These are phyloP conservation scores for Dendrothele bispora DNA, from an alignment of 768 basidiomycete species.

Conservation along the genomic window DNA sequence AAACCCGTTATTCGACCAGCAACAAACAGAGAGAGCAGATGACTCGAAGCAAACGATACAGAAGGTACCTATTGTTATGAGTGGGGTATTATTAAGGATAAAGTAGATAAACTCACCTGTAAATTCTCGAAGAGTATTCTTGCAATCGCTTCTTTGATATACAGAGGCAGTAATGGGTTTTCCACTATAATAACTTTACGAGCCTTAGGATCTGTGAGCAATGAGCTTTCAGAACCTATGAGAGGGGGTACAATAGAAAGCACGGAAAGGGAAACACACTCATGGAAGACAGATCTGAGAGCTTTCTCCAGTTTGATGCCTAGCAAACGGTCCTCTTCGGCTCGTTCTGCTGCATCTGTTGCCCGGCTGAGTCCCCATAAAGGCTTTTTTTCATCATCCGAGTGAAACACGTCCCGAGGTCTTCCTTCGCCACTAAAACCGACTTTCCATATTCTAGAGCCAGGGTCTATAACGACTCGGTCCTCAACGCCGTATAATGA, in stretches of 20 bases:
- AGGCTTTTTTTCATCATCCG: slow-evolving; percentile 41
- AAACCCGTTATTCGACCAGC: slow-evolving; percentile 90
- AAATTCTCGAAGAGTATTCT: slow-evolving; percentile 87
- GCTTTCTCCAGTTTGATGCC: slow-evolving; percentile 67
- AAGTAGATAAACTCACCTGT: slow-evolving; percentile 50
- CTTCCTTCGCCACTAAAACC: slow-evolving; percentile 96
- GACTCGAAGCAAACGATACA: slow-evolving; percentile 89
- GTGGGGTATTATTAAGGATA: neutral
- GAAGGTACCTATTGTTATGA: slow-evolving; percentile 72
- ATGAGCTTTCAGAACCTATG: slow-evolving; percentile 54
- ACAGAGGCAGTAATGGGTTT: slow-evolving; percentile 81
- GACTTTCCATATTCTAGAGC: slow-evolving; percentile 93
- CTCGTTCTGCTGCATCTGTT: slow-evolving; percentile 51
- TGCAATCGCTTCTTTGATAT: slow-evolving; percentile 87
- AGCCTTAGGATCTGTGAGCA: slow-evolving; percentile 92
- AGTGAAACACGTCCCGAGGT: slow-evolving; percentile 84
- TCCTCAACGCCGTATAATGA: slow-evolving; percentile 97
- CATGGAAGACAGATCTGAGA: slow-evolving; percentile 78
- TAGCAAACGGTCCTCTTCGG: slow-evolving; percentile 74
- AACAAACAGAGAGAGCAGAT: slow-evolving; percentile 81
- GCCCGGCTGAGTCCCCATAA: slow-evolving; percentile 66
- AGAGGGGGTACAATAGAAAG: slow-evolving; percentile 9
- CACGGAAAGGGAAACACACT: slow-evolving; percentile 50
- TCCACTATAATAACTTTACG: slow-evolving; percentile 94
- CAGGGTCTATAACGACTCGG: slow-evolving; percentile 91